A percentile compares a stretch with the other conserved stretches of the same genome.
phyloP scores from a whole-genome alignment of 2,329 filamentous ascomycete species.

The Beauveria brongniartii region DNA sequence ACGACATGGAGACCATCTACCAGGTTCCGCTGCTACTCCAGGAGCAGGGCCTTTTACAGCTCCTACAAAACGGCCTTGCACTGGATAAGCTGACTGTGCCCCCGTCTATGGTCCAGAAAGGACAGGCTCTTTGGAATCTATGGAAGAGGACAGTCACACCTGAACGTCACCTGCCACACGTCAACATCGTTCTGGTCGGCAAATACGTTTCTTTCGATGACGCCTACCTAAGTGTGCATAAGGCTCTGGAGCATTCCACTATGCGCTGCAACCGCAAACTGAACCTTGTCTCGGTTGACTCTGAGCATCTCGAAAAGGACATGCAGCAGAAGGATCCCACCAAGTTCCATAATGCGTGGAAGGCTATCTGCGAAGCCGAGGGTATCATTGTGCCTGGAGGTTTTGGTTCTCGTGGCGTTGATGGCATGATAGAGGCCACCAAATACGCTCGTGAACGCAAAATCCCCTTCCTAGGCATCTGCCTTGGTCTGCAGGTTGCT shows the following conservation, averaged over 20 bases:
- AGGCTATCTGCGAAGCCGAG: conserved; percentile 61
- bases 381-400: conserved; percentile 59
- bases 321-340: conserved; percentile 55
- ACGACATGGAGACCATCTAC: conserved; percentile 84
- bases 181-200: conserved; percentile 81
- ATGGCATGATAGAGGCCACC: conserved; percentile 85
- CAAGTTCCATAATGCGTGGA: conserved; percentile 80
- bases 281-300: conserved; percentile 76
- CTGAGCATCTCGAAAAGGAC: conserved; percentile 69
- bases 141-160: conserved; percentile 68
- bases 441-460: conserved; percentile 79
- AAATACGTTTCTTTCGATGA: conserved; percentile 85
- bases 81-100: conserved; percentile 51
- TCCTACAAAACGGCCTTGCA: conserved; percentile 57
- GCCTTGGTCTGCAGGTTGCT: conserved; percentile 86
- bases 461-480: conserved; percentile 80
- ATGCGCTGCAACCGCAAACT: conserved; percentile 80
- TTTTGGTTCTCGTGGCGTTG: conserved; percentile 73
- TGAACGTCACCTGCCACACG: conserved; percentile 56
- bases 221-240: conserved; percentile 75
- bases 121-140: conserved; percentile 62
- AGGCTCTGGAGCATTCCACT: conserved; percentile 82
- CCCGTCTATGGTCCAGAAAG: conserved; percentile 49
- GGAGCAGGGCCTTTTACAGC: conserved; percentile 64
- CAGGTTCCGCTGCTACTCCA: conserved; percentile 76